Evolutionary conservation across 176 grass and related monocot species (phyloP).

Genomic region (Juncus inflexus): DNA sequence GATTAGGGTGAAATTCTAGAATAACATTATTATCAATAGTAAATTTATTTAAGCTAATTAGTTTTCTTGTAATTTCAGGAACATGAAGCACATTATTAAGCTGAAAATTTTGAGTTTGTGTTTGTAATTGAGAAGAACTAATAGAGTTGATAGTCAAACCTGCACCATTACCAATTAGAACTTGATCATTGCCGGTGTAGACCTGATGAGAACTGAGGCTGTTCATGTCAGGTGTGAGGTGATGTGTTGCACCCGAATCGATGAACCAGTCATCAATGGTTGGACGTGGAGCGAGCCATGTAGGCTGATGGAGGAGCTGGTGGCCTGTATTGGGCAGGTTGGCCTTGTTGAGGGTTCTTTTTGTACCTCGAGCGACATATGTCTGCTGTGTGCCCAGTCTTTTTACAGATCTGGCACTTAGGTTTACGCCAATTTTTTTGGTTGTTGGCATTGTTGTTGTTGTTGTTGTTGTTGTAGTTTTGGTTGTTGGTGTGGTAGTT

Average conservation of each 20-base stretch:
- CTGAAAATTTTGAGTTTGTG: background rate
- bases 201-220: background rate
- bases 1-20: background rate
- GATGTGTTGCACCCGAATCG: background rate
- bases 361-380: background rate
- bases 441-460: background rate
- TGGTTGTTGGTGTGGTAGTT: background rate
- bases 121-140: background rate
- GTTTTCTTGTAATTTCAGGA: background rate
- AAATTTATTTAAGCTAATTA: background rate
- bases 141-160: slow-evolving; percentile 7
- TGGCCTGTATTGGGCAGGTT: background rate
- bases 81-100: slow-evolving; percentile 13
- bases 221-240: background rate
- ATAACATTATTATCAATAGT: slow-evolving; percentile 9
- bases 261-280: background rate
- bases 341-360: background rate
- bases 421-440: background rate
- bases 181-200: background rate
- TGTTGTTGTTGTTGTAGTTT: background rate
- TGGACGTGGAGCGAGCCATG: background rate
- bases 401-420: background rate
- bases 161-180: background rate
- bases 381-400: background rate
- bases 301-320: background rate